phyloP scores from a whole-genome alignment of 2,329 filamentous ascomycete genomes.

The Pseudocercospora fijiensis region DNA sequence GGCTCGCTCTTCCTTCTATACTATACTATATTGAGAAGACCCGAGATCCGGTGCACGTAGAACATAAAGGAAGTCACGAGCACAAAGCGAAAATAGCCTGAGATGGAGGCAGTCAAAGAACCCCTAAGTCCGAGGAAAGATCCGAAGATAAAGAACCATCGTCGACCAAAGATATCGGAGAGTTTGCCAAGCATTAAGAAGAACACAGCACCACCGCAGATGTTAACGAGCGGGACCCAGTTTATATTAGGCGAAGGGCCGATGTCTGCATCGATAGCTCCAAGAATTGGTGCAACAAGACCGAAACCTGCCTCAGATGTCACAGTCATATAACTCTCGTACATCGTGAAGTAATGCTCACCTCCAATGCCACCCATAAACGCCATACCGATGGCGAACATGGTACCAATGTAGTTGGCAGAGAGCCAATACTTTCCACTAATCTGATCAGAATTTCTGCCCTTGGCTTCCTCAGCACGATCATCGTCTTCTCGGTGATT shows the following conservation, averaged over 20 bases:
- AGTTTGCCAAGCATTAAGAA: slow-evolving; percentile 41
- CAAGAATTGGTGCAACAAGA: slow-evolving; percentile 26
- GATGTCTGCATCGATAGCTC: slow-evolving; percentile 40
- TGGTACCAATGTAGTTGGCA: slow-evolving; percentile 27
- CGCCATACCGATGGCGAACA: slow-evolving; percentile 28
- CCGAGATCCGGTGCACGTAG: too few relatives aligned
- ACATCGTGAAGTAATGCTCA: background rate
- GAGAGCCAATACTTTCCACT: slow-evolving; percentile 28
- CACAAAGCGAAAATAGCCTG: too few relatives aligned
- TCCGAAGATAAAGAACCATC: slow-evolving; percentile 38
- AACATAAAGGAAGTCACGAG: too few relatives aligned
- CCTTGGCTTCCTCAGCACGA: slow-evolving; percentile 26
- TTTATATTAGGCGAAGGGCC: slow-evolving; percentile 41
- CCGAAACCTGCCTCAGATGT: slow-evolving; percentile 21
- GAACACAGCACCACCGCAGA: slow-evolving; percentile 39
- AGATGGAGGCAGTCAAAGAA: too few relatives aligned
- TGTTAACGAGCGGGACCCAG: slow-evolving; percentile 41
- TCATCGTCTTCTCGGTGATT: slow-evolving; percentile 28
- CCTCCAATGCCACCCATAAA: slow-evolving; percentile 31
- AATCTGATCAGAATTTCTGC: slow-evolving; percentile 26
- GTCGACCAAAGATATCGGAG: slow-evolving; percentile 42
- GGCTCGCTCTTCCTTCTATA: too few relatives aligned
- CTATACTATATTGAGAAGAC: too few relatives aligned
- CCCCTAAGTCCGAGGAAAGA: slow-evolving; percentile 38
- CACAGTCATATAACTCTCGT: background rate